Conservation (phyloP, 2,329 filamentous ascomycete species). For the Trichoderma sp. region DNA sequence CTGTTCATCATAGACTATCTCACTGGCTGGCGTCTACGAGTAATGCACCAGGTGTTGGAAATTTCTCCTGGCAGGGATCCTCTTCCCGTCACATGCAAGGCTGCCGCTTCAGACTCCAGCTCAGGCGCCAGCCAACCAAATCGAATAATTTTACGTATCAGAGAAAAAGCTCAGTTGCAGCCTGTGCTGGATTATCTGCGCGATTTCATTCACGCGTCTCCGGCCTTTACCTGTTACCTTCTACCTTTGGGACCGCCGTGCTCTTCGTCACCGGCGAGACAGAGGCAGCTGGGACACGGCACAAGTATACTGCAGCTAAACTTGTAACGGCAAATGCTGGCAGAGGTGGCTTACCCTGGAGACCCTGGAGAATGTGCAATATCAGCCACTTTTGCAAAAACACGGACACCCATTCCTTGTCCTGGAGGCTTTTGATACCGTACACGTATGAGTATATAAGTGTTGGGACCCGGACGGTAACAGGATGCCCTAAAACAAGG, state of each 20-base stretch:
- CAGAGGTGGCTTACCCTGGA: background rate
- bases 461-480: background rate
- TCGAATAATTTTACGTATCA: conserved; percentile 1
- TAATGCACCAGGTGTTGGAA: conserved; percentile 13
- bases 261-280: background rate
- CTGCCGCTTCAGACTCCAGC: conserved; percentile 2
- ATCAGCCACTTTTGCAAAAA: background rate
- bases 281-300: background rate
- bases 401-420: background rate
- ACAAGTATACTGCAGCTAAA: background rate
- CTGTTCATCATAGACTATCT: background rate
- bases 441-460: background rate
- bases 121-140: conserved; percentile 7
- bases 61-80: conserved; percentile 15
- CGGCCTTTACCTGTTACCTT: background rate
- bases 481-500: background rate
- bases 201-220: background rate
- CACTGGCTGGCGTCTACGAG: conserved; percentile 4
- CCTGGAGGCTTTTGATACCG: background rate
- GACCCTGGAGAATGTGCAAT: background rate
- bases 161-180: background rate
- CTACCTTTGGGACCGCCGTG: background rate
- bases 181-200: background rate
- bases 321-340: background rate
- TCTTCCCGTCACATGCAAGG: conserved; percentile 15